phyloP scores from a whole-genome alignment of 1,284 basidiomycete genomes.

The Ustilago esculenta region DNA sequence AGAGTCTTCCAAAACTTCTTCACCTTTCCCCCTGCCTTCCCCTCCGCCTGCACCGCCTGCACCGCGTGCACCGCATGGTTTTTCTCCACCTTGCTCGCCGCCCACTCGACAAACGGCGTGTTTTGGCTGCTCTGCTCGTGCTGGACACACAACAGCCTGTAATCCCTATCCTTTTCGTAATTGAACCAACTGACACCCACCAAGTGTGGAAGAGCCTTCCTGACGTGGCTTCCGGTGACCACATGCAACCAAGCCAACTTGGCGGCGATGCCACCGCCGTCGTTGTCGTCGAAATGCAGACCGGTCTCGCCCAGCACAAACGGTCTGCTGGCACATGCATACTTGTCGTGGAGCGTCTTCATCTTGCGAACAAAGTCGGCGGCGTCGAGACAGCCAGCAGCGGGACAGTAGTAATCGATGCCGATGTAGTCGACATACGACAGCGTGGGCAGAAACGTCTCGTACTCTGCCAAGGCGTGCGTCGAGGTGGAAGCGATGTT shows the following conservation, averaged over 20 bases:
- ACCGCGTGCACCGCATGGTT: too few species aligned
- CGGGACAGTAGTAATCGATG: constrained; percentile 45
- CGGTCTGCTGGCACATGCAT: not conserved
- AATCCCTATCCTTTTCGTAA: constrained; percentile 42
- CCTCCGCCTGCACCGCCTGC: not conserved
- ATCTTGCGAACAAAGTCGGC: constrained; percentile 32
- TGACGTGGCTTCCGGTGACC: constrained; percentile 14
- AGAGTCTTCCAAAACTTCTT: constrained; percentile 32
- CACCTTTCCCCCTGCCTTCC: constrained; percentile 3
- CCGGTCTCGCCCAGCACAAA: constrained; percentile 39
- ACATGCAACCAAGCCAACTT: constrained; percentile 23
- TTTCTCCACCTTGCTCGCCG: not conserved
- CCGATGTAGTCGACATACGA: constrained; percentile 28
- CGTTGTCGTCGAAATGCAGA: constrained; percentile 22
- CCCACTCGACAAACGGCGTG: constrained; percentile 9
- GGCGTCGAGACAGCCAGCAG: constrained; percentile 2
- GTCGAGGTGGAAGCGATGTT: constrained; percentile 29
- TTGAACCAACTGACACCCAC: constrained; percentile 31
- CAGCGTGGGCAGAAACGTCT: constrained; percentile 17
- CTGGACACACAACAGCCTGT: constrained; percentile 13
- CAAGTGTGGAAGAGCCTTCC: constrained; percentile 10
- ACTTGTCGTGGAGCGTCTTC: constrained; percentile 26
- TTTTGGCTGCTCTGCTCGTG: not conserved
- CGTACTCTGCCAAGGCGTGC: constrained; percentile 23
- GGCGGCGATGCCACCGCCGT: not conserved